Evolutionary conservation across 192 early-diverging fungal genomes (phyloP).

Genomic region (Powellomyces hirtus): DNA sequence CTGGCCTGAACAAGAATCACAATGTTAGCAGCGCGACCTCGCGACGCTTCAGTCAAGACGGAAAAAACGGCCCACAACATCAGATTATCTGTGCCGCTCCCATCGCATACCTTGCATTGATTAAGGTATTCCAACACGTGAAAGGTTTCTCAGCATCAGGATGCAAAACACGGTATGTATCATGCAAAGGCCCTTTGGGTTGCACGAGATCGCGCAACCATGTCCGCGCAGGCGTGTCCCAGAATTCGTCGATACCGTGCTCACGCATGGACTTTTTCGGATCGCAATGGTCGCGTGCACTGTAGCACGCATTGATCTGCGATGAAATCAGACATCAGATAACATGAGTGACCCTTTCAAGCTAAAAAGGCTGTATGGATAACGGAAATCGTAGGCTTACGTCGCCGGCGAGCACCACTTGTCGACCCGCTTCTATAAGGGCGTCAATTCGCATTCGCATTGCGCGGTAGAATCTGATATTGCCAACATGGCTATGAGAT

Average conservation of each 20-base stretch:
- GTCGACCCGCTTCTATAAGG: constrained; percentile 46
- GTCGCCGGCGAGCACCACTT: constrained; percentile 66
- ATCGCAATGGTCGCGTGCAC: constrained; percentile 71
- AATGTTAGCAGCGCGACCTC: no score
- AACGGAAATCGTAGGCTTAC: no score
- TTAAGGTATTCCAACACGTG: constrained; percentile 73
- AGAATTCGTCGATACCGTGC: constrained; percentile 51
- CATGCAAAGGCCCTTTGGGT: constrained; percentile 61
- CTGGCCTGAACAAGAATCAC: constrained; percentile 21
- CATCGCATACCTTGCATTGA: constrained; percentile 71
- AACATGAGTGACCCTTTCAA: background rate
- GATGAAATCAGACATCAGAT: no score
- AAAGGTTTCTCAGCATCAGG: constrained; percentile 48
- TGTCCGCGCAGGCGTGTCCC: constrained; percentile 50
- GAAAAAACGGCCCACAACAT: no score
- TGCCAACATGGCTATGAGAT: no score
- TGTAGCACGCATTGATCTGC: constrained; percentile 58
- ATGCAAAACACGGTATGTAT: constrained; percentile 65
- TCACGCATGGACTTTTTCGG: constrained; percentile 59
- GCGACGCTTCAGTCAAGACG: no score
- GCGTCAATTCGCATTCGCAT: constrained; percentile 47
- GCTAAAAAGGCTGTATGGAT: background rate
- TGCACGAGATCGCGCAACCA: constrained; percentile 67
- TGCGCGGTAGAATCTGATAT: constrained; percentile 25
- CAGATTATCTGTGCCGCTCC: no score